phyloP scores from a whole-genome alignment of 345 rosid genomes.

The Toxicodendron radicans region DNA sequence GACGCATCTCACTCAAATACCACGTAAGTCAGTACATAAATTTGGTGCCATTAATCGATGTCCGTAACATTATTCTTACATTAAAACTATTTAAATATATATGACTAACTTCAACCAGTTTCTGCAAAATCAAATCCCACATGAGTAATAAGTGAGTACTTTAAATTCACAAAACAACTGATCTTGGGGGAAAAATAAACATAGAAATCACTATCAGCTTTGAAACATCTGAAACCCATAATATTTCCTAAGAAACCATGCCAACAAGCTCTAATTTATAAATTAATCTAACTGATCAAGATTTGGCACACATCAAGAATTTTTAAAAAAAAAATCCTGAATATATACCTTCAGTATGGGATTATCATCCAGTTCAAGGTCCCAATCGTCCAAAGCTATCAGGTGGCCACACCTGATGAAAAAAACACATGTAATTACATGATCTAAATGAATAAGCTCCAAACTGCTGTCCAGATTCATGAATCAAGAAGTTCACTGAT shows the following conservation, averaged over 20 bases:
- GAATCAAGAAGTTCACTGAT: not conserved
- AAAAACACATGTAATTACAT: not conserved
- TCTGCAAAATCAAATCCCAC: no score
- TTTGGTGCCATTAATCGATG: no score
- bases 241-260: not conserved
- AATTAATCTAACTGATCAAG: not conserved
- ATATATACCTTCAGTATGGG: constrained; percentile 10
- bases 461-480: not conserved
- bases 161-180: no score
- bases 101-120: no score
- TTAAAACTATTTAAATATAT: no score
- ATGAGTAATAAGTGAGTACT: no score
- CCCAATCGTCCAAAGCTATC: constrained; percentile 52
- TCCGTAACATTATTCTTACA: no score
- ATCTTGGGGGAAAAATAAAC: not conserved
- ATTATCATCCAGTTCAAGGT: constrained; percentile 14
- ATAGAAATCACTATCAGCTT: not conserved
- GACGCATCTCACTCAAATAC: no score
- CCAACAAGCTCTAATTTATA: not conserved
- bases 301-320: not conserved
- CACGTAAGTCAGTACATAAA: no score
- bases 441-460: not conserved
- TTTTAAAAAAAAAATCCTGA: not conserved
- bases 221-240: not conserved
- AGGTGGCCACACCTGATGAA: constrained; percentile 69